Conservation (phyloP, 441 rosid species). For the Syzygium syzygioides region DNA sequence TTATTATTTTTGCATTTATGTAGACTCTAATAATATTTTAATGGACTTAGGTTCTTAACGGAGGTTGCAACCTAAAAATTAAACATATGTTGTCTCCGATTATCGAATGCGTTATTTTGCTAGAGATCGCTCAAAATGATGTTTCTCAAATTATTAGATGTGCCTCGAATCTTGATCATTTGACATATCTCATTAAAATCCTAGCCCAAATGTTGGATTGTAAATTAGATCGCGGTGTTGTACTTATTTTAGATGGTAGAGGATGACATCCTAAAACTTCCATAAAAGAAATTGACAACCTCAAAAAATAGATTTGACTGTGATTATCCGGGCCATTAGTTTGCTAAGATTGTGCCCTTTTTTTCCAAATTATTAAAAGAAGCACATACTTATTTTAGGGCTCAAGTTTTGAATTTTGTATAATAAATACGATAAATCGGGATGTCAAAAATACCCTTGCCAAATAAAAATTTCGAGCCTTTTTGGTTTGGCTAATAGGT, state of each 20-base stretch:
- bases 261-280: not conserved
- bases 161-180: not conserved
- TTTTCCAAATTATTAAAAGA: not conserved
- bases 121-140: not conserved
- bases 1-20: too few species aligned
- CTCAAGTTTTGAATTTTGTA: not conserved
- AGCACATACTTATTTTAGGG: fast-evolving
- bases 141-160: not conserved
- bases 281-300: not conserved
- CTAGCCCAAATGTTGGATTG: not conserved
- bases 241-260: not conserved
- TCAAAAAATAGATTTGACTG: not conserved
- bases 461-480: fast-evolving
- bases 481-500: fast-evolving
- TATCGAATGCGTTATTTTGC: not conserved
- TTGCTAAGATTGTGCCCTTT: not conserved
- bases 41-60: not conserved
- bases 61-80: not conserved
- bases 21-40: too few species aligned
- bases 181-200: not conserved
- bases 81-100: not conserved
- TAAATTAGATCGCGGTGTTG: not conserved
- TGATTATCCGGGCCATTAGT: not conserved
- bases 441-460: not conserved
- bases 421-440: fast-evolving